A percentile compares a stretch with the other conserved stretches of the same genome.
These are phyloP conservation scores for Coemansia umbellata DNA, from an alignment of 192 early-diverging fungal species.

Conservation along the genomic window DNA sequence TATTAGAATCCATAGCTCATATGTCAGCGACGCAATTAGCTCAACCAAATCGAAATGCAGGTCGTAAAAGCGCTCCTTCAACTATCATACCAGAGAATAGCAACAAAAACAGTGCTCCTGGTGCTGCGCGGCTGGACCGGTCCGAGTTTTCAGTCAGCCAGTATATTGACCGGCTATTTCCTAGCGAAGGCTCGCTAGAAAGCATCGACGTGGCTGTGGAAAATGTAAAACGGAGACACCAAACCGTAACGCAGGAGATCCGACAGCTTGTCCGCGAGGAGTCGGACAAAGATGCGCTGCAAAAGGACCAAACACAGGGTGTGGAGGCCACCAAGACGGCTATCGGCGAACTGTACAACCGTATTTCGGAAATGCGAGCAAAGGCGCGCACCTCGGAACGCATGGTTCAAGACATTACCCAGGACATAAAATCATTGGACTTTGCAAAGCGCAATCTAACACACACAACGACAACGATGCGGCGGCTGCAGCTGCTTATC, in stretches of 20 bases:
- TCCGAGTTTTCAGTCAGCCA: slow-evolving; percentile 66
- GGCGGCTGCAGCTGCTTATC: slow-evolving; percentile 84
- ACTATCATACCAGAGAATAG: too few species aligned
- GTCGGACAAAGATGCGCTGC: slow-evolving; percentile 39
- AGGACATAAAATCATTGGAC: slow-evolving; percentile 93
- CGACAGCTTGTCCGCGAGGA: slow-evolving; percentile 68
- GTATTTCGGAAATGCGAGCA: slow-evolving; percentile 79
- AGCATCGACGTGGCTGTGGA: slow-evolving; percentile 60
- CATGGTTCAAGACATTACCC: slow-evolving; percentile 91
- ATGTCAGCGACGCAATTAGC: too few species aligned
- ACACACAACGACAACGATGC: slow-evolving; percentile 71
- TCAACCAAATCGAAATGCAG: too few species aligned
- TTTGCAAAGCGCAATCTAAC: slow-evolving; percentile 91
- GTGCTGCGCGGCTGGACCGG: slow-evolving; percentile 12
- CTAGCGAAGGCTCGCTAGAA: slow-evolving; percentile 51
- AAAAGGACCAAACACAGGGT: slow-evolving; percentile 27
- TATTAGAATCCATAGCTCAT: not conserved
- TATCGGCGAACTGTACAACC: slow-evolving; percentile 66
- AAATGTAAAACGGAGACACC: slow-evolving; percentile 60
- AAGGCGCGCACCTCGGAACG: slow-evolving; percentile 81
- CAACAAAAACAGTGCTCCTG: not conserved
- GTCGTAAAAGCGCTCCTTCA: too few species aligned
- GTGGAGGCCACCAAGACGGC: slow-evolving; percentile 67
- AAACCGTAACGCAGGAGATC: slow-evolving; percentile 61
- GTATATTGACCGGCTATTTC: slow-evolving; percentile 80